A percentile compares a stretch with the other conserved stretches of the same genome.
Conservation (phyloP, 257 asterid species). For the Plectranthus barbatus region DNA sequence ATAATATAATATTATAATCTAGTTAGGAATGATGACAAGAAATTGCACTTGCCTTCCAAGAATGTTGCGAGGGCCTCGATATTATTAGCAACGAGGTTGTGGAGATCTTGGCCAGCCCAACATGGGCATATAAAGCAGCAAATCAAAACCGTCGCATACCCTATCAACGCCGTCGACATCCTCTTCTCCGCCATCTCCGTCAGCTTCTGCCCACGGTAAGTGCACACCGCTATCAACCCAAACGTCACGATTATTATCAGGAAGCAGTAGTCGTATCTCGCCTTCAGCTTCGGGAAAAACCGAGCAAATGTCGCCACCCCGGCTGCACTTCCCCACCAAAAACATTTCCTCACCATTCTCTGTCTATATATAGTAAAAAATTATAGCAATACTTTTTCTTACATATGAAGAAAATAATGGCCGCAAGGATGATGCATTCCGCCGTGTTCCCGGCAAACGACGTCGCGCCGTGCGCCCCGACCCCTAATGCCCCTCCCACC, state of each 20-base stretch:
- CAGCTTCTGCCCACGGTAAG: slow-evolving; percentile 44
- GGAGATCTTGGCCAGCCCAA: slow-evolving; percentile 85
- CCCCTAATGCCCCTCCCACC: slow-evolving; percentile 52
- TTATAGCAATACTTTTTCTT: background rate
- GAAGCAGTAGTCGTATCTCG: slow-evolving; percentile 66
- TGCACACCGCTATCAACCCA: slow-evolving; percentile 45
- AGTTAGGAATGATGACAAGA: no score
- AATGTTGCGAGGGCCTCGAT: slow-evolving; percentile 42
- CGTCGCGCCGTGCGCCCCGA: slow-evolving; percentile 63
- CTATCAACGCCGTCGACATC: slow-evolving; percentile 31
- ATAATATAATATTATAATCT: no score
- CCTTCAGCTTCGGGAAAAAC: slow-evolving; percentile 57
- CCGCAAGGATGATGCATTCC: slow-evolving; percentile 46
- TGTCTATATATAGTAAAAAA: no score
- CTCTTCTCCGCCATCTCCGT: slow-evolving; percentile 39
- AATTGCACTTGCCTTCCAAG: no score
- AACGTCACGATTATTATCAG: slow-evolving; percentile 58
- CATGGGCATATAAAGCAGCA: slow-evolving; percentile 49
- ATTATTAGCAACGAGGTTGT: slow-evolving; percentile 39
- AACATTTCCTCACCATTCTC: no score
- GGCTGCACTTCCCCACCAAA: slow-evolving; percentile 38
- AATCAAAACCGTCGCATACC: slow-evolving; percentile 24
- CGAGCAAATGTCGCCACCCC: slow-evolving; percentile 50
- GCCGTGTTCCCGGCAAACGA: slow-evolving; percentile 39
- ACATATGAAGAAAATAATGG: slow-evolving; percentile 41